phyloP scores from a whole-genome alignment of 768 basidiomycete genomes.

The Daedaleopsis sinensis region DNA sequence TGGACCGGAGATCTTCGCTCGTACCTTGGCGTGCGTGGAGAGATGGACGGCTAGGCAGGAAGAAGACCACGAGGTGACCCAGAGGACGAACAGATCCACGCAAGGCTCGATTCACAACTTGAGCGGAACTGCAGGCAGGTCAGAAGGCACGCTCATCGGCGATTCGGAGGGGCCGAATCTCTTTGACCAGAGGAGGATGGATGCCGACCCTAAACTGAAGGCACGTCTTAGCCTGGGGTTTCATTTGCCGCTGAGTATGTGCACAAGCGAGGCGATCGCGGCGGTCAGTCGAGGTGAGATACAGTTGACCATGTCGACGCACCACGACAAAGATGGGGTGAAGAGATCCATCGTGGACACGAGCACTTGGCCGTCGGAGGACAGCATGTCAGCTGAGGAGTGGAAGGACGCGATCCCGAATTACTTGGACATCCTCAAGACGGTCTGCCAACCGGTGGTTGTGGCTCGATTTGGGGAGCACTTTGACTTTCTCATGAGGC shows the following conservation, averaged over 20 bases:
- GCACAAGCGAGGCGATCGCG: slow-evolving; percentile 4
- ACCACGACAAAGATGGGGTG: not conserved
- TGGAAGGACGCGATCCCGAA: slow-evolving; percentile 7
- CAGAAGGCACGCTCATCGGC: not conserved
- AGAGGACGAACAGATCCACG: not conserved
- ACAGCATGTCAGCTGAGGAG: not conserved
- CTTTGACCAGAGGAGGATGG: not conserved
- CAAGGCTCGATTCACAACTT: not conserved
- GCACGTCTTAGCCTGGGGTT: not conserved
- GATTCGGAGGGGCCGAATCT: not conserved
- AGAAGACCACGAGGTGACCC: not conserved
- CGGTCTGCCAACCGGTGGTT: not conserved
- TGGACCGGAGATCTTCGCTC: not conserved
- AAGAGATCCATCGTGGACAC: slow-evolving; percentile 1
- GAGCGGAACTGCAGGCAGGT: not conserved
- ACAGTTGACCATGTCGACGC: not conserved
- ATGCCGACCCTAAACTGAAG: not conserved
- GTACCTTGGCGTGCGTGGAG: not conserved
- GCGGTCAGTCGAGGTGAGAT: not conserved
- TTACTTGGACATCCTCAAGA: not conserved
- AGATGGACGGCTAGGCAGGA: too few species aligned
- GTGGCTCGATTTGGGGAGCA: not conserved
- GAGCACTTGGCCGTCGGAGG: not conserved
- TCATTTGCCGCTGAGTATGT: slow-evolving; percentile 7
- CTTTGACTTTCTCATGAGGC: not conserved